A percentile compares a stretch with the other conserved stretches of the same genome.
phyloP scores from a whole-genome alignment of 306 rosid genomes.

The Alnus glutinosa region DNA sequence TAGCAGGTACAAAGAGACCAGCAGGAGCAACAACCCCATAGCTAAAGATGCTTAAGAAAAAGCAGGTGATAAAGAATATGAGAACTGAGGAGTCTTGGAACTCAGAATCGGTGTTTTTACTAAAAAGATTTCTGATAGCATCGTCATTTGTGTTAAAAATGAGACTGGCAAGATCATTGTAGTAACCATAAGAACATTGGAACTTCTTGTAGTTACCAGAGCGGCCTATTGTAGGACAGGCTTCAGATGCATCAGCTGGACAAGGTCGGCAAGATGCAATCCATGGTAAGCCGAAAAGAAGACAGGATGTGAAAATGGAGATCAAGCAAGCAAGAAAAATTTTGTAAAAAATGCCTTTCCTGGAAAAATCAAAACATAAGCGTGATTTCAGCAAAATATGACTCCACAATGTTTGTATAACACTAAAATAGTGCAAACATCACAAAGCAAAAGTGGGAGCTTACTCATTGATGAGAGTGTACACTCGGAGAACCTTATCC shows the following conservation, averaged over 20 bases:
- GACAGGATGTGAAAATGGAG: constrained; percentile 81
- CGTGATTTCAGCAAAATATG: constrained; percentile 31
- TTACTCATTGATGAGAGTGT: constrained; percentile 77
- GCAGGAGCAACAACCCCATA: constrained; percentile 85
- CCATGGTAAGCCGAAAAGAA: constrained; percentile 95
- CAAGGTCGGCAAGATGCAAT: constrained; percentile 78
- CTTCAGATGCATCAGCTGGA: constrained; percentile 69
- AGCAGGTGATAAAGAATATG: constrained; percentile 70
- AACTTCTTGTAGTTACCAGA: constrained; percentile 98
- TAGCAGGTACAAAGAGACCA: constrained; percentile 89
- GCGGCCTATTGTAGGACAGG: constrained; percentile 93
- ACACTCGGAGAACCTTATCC: constrained; percentile 69
- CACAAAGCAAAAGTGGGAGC: constrained; percentile 31
- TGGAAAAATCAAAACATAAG: constrained; percentile 34
- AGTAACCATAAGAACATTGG: constrained; percentile 70
- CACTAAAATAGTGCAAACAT: background rate
- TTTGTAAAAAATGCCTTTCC: constrained; percentile 73
- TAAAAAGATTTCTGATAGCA: constrained; percentile 87
- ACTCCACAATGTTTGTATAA: constrained; percentile 16
- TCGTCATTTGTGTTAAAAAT: constrained; percentile 94
- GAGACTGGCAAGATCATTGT: constrained; percentile 97
- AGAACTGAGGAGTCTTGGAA: constrained; percentile 57
- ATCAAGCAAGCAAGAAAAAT: constrained; percentile 66
- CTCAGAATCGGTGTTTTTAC: constrained; percentile 70
- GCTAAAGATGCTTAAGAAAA: constrained; percentile 71